Conservation (phyloP, 208 protist species). For the Plasmodiophora brassicae region DNA sequence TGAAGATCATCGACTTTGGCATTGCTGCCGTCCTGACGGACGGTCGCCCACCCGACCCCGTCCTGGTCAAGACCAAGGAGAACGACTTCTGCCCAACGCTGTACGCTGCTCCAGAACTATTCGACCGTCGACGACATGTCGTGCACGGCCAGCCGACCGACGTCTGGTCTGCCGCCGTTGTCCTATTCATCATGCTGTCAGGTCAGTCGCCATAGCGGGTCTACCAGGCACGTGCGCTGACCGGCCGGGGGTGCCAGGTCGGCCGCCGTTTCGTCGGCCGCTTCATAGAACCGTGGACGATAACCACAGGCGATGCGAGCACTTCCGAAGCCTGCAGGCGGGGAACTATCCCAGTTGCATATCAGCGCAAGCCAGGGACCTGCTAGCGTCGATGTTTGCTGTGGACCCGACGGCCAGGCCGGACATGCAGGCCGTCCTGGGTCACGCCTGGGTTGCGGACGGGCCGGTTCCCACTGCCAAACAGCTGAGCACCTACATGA, state of each 20-base stretch:
- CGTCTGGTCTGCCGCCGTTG: background rate
- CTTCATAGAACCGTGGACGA: background rate
- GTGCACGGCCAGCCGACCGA: background rate
- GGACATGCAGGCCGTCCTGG: too few species aligned
- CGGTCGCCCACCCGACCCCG: background rate
- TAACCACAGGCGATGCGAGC: background rate
- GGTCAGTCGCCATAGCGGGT: too few species aligned
- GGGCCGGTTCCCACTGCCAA: too few species aligned
- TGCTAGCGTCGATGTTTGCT: too few species aligned
- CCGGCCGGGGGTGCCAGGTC: too few species aligned
- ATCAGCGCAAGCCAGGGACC: too few species aligned
- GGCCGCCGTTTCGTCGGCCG: conserved; percentile 11
- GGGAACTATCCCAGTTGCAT: too few species aligned
- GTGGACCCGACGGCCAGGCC: too few species aligned
- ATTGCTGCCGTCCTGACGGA: background rate
- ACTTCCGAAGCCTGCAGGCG: background rate
- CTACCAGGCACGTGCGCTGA: too few species aligned
- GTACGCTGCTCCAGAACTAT: background rate
- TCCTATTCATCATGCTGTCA: conserved; percentile 16
- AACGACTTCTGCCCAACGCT: background rate
- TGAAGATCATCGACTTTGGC: conserved; percentile 24
- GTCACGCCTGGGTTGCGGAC: too few species aligned
- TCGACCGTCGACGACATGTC: background rate
- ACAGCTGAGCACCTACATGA: too few species aligned
- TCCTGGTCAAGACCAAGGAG: background rate